Evolutionary conservation across 164 flowering plant species (phyloP).

Genomic region (Akebia trifoliata): DNA sequence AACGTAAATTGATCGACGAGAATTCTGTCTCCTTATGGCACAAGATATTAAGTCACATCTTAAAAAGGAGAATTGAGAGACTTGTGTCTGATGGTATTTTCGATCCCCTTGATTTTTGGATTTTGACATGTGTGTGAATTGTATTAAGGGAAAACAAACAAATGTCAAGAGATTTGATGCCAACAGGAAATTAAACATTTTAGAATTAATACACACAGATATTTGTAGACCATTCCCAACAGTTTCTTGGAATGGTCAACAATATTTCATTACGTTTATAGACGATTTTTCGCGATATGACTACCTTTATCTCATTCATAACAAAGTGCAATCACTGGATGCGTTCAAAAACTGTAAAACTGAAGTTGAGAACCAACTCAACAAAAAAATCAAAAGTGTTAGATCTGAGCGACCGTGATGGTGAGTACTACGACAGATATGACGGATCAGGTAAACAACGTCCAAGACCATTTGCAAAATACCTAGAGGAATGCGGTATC

Average conservation of each 20-base stretch:
- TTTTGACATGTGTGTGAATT: constrained; percentile 8
- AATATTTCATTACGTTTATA: constrained; percentile 17
- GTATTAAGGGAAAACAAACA: constrained; percentile 15
- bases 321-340: too few species aligned
- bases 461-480: constrained; percentile 15
- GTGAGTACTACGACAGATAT: constrained; percentile 8
- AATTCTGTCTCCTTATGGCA: background rate
- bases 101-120: constrained; percentile 9
- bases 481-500: constrained; percentile 13
- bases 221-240: constrained; percentile 18
- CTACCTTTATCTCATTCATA: too few species aligned
- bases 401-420: constrained; percentile 1
- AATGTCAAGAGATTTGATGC: constrained; percentile 5
- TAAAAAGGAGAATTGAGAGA: constrained; percentile 8
- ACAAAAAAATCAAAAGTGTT: background rate
- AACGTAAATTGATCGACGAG: constrained; percentile 2
- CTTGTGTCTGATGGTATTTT: constrained; percentile 17
- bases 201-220: constrained; percentile 11
- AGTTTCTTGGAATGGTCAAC: constrained; percentile 12
- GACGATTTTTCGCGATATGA: constrained; percentile 14
- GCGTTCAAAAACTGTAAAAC: constrained; percentile 3
- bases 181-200: background rate
- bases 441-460: constrained; percentile 18
- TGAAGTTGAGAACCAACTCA: background rate
- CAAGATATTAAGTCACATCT: background rate